Base-by-base conservation (phyloP, 805 yeast genomes). In the Nakazawaea siamensis region DNA sequence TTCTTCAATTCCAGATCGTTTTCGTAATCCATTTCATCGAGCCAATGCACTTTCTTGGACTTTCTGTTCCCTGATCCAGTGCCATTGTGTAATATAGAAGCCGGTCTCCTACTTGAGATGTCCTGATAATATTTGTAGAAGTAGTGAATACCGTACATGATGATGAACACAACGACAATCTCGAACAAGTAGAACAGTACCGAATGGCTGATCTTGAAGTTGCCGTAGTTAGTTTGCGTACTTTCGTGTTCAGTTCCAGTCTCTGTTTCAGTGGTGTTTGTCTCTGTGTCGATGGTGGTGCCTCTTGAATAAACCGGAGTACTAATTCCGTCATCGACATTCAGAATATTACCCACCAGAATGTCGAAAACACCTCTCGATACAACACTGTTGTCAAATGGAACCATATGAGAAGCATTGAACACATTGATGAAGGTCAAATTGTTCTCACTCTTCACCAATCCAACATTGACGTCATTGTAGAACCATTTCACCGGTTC, bases 341-440 rank as follows among this genome's bases (percentile, higher is more conserved):
- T 46, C 26, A 55, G 56, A 31, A 39, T 54, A 36, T 63, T 60
- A 1, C 56, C 55, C 1, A 57, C 45, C 18, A 66, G 47, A 16
- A 72, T 41, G 48, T 85, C 87, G 27, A 87, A 58, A 41, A 88
- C 57, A 13, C 86, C 85, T 44, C 87, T 66, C 6, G 88, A 71
- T 18, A 71, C 66, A 30, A 67, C 73, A 2, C 92, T 82, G 34
- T 73, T 59, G 52, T 88, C 97, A 44, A 72, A 79, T 1, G 97
- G 95, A 18, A 87, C 92, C 97, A 92, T 90, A 52, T 92, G 97
- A 3, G 95, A 80, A 0, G 95, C 75, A 46, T 84, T 73, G 52
- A 58, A 72, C 2, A 90, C 73, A 38, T 75, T 73, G 21, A 83
- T 75, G 52, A 80, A 81, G 0, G 95, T 80, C 48, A 90, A 62